These are phyloP conservation scores for Ampelocalamus luodianensis DNA, from an alignment of 176 grass and related monocot genomes.

Conservation along the genomic window DNA sequence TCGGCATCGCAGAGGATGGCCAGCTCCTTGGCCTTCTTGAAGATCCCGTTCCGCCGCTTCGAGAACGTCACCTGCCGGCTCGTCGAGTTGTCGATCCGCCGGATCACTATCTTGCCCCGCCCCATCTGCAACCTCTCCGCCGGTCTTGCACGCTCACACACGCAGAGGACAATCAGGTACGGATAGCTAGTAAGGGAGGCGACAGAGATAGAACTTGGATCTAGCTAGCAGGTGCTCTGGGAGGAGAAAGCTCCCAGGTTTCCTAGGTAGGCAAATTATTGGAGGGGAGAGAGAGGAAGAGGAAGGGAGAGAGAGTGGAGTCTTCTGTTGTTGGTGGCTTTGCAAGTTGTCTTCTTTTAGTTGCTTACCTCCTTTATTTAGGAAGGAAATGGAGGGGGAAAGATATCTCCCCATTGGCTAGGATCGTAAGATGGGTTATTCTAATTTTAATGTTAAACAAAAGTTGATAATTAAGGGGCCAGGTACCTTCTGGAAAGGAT, in stretches of 20 bases:
- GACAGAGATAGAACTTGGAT: slow-evolving; percentile 33
- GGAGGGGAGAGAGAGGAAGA: slow-evolving; percentile 35
- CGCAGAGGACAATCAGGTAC: neutral
- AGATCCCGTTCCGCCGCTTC: slow-evolving; percentile 78
- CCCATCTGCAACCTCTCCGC: slow-evolving; percentile 58
- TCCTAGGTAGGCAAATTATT: slow-evolving; percentile 43
- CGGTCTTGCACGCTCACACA: neutral
- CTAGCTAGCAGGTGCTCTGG: slow-evolving; percentile 30
- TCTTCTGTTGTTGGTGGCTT: slow-evolving; percentile 46
- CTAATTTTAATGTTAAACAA: slow-evolving; percentile 46
- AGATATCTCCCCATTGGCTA: slow-evolving; percentile 45
- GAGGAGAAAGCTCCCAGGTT: slow-evolving; percentile 42
- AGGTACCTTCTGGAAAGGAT: slow-evolving; percentile 47
- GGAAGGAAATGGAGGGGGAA: slow-evolving; percentile 44
- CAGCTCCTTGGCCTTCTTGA: slow-evolving; percentile 95
- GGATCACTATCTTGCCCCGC: slow-evolving; percentile 86
- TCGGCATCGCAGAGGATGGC: slow-evolving; percentile 95
- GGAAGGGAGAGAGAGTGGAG: slow-evolving; percentile 34
- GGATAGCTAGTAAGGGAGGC: neutral
- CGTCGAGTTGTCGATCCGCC: slow-evolving; percentile 93
- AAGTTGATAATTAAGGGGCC: slow-evolving; percentile 25
- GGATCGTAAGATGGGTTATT: slow-evolving; percentile 44
- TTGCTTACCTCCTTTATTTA: slow-evolving; percentile 56
- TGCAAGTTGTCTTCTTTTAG: slow-evolving; percentile 47
- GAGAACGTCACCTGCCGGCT: slow-evolving; percentile 94